phyloP scores from a whole-genome alignment of 257 asterid species.

The Solanum lignicaule region DNA sequence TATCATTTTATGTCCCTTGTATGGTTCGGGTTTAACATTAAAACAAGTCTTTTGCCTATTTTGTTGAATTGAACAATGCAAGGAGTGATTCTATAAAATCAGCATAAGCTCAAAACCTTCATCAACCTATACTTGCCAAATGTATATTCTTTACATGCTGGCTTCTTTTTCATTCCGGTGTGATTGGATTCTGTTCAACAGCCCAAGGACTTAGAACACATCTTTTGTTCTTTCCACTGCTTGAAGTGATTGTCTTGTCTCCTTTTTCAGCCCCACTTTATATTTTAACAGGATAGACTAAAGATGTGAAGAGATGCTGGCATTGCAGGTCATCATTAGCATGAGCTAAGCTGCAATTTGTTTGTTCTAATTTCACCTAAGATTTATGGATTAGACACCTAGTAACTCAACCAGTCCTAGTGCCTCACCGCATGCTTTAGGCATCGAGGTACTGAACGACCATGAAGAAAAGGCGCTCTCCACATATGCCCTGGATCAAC shows the following conservation, averaged over 20 bases:
- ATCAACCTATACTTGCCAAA: background rate
- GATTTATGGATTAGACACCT: background rate
- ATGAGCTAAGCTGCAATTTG: background rate
- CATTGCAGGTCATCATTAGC: background rate
- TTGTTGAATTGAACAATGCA: background rate
- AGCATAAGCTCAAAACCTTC: background rate
- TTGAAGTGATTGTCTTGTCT: background rate
- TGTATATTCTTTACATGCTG: background rate
- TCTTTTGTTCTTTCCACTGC: background rate
- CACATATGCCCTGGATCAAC: background rate
- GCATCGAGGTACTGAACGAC: background rate
- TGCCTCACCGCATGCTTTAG: background rate
- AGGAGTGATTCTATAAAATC: background rate
- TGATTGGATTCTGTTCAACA: background rate
- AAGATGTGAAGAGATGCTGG: background rate
- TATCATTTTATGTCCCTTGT: background rate
- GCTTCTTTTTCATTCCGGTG: background rate
- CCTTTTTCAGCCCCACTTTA: background rate
- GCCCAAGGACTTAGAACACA: background rate
- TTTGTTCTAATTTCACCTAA: background rate
- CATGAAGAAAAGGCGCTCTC: background rate
- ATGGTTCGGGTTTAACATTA: background rate
- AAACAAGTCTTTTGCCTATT: background rate
- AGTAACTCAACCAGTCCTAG: background rate
- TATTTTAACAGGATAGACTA: background rate